Percentiles rank a stretch among this genome's conserved stretches.
These are phyloP conservation scores for Hyphodiscus hymeniophilus DNA, from an alignment of 495 filamentous ascomycete genomes.

Conservation along the genomic window DNA sequence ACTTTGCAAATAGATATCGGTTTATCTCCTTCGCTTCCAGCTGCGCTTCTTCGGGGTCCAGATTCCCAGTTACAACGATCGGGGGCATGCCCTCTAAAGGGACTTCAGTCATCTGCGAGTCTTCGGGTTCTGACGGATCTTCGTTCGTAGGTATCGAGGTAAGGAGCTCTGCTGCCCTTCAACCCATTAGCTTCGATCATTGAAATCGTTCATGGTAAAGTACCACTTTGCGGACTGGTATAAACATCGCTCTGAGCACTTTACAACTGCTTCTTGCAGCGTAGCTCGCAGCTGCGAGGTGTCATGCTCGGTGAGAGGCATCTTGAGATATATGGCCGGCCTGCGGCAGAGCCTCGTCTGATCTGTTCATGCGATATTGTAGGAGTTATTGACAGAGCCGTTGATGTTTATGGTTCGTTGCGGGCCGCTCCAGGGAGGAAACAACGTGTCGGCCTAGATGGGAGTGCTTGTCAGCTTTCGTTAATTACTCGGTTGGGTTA, in stretches of 20 bases:
- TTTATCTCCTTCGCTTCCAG: slow-evolving; percentile 75
- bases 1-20: slow-evolving; percentile 85
- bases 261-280: slow-evolving; percentile 75
- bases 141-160: slow-evolving; percentile 54
- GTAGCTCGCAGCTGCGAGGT: slow-evolving; percentile 44
- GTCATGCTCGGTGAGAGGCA: slow-evolving; percentile 36
- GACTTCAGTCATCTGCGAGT: slow-evolving; percentile 31
- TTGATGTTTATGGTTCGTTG: neutral
- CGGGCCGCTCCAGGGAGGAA: slow-evolving; percentile 2
- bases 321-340: neutral
- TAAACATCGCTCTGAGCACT: slow-evolving; percentile 89
- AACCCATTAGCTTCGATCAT: neutral
- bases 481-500: too few species aligned
- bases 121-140: slow-evolving; percentile 20
- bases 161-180: slow-evolving; percentile 90
- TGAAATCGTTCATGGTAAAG: neutral
- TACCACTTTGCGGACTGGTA: slow-evolving; percentile 98
- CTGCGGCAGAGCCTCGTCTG: too few species aligned
- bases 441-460: neutral
- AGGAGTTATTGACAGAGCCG: slow-evolving; percentile 1
- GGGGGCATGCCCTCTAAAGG: slow-evolving; percentile 21
- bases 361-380: too few species aligned
- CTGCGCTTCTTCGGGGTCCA: slow-evolving; percentile 57
- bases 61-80: slow-evolving; percentile 35
- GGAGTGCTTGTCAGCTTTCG: too few species aligned